A percentile compares a stretch with the other conserved stretches of the same genome.
Conservation (phyloP, 164 flowering plant genomes). For the Umbellularia californica region DNA sequence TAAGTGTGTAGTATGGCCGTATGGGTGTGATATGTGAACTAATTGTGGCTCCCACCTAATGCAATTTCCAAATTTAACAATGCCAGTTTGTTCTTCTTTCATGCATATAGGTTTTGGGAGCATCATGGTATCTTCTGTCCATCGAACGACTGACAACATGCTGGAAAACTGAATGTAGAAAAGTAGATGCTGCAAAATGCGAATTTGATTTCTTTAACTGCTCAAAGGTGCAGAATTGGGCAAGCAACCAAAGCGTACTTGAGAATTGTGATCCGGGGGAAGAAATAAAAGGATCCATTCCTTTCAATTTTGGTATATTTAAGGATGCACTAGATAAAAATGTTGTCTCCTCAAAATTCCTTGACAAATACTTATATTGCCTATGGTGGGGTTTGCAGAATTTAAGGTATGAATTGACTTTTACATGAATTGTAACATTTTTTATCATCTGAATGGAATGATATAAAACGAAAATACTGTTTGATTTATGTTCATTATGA, state of each 20-base stretch:
- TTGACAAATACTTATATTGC: constrained; percentile 74
- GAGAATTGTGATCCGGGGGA: constrained; percentile 52
- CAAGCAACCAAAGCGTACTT: constrained; percentile 49
- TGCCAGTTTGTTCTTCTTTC: constrained; percentile 1
- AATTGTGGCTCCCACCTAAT: not conserved
- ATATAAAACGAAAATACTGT: not conserved
- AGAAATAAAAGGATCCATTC: not conserved
- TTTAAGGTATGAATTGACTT: constrained; percentile 51
- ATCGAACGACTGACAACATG: constrained; percentile 72
- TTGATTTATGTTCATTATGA: not conserved
- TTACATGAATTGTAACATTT: too few relatives aligned
- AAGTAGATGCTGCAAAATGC: constrained; percentile 36
- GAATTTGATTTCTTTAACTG: constrained; percentile 49
- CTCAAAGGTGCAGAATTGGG: constrained; percentile 40
- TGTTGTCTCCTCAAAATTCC: constrained; percentile 55
- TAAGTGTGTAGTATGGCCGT: too few relatives aligned
- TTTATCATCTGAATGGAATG: not conserved
- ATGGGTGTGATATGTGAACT: not conserved
- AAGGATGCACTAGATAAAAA: constrained; percentile 50
- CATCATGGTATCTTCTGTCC: constrained; percentile 82
- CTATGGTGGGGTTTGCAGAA: constrained; percentile 98
- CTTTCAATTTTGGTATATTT: constrained; percentile 77
- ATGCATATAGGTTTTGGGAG: constrained; percentile 70
- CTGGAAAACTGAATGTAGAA: constrained; percentile 68
- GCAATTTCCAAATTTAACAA: too few relatives aligned